Percentiles rank a stretch among this genome's conserved stretches.
Evolutionary conservation across 257 asterid species (phyloP).

Genomic region (Ligustrum vulgare): DNA sequence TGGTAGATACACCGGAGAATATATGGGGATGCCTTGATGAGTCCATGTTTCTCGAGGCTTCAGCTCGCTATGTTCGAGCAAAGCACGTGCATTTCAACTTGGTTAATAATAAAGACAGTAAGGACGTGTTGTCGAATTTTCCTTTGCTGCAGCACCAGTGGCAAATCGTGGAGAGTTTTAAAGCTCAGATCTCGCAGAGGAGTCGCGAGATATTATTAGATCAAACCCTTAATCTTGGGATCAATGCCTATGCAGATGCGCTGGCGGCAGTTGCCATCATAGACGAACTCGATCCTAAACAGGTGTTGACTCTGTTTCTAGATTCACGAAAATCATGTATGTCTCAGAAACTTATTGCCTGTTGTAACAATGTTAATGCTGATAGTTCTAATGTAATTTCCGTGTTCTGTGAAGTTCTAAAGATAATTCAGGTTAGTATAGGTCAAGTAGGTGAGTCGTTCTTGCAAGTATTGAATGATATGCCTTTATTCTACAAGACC

Average conservation of each 20-base stretch:
- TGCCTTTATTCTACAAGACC: conserved; percentile 91
- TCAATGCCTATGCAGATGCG: conserved; percentile 91
- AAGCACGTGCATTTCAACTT: conserved; percentile 76
- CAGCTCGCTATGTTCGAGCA: conserved; percentile 89
- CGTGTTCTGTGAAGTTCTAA: conserved; percentile 79
- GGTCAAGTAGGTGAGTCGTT: conserved; percentile 96
- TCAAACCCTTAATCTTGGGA: conserved; percentile 58
- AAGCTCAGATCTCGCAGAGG: conserved; percentile 88
- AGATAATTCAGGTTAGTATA: conserved; percentile 81
- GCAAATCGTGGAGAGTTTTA: conserved; percentile 94
- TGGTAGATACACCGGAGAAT: conserved; percentile 98
- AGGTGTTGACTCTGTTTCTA: conserved; percentile 71
- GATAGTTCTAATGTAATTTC: conserved; percentile 74
- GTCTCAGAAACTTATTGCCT: conserved; percentile 65
- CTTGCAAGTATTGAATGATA: conserved; percentile 83
- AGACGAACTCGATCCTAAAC: conserved; percentile 84
- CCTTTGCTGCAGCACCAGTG: conserved; percentile 97
- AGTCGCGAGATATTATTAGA: conserved; percentile 86
- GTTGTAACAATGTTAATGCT: conserved; percentile 60
- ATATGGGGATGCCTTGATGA: conserved; percentile 99
- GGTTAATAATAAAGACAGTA: conserved; percentile 46
- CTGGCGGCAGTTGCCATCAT: conserved; percentile 81
- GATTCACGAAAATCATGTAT: conserved; percentile 81
- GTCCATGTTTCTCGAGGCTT: conserved; percentile 84
- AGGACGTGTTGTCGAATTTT: conserved; percentile 65